Evolutionary conservation across 2,329 filamentous ascomycete species (phyloP).

Genomic region (Alternaria consortialis): DNA sequence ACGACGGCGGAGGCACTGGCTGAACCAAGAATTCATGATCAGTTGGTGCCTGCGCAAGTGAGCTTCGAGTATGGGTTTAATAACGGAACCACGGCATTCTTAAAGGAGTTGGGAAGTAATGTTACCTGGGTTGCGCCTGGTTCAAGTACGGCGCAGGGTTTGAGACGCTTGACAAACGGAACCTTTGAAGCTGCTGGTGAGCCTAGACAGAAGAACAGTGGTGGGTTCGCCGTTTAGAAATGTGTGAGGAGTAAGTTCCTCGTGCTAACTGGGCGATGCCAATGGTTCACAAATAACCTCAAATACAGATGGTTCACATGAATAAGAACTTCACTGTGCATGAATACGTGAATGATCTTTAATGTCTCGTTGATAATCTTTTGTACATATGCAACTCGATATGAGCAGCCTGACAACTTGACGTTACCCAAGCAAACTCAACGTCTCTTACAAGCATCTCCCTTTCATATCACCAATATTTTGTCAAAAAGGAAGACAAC

Average conservation of each 20-base stretch:
- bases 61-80: constrained; percentile 75
- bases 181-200: constrained; percentile 81
- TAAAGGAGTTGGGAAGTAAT: constrained; percentile 73
- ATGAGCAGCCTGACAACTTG: not conserved
- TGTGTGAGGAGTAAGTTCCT: too few relatives aligned
- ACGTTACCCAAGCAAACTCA: constrained; percentile 4
- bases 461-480: not conserved
- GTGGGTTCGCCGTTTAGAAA: constrained; percentile 64
- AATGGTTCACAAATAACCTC: not conserved
- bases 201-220: constrained; percentile 76
- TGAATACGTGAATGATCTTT: not conserved
- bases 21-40: constrained; percentile 79
- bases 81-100: constrained; percentile 68
- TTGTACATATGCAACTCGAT: constrained; percentile 3
- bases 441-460: not conserved
- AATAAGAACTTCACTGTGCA: not conserved
- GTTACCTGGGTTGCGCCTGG: constrained; percentile 72
- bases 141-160: constrained; percentile 74
- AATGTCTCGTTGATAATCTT: not conserved
- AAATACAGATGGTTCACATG: not conserved
- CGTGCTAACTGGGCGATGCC: not conserved
- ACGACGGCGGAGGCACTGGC: constrained; percentile 69
- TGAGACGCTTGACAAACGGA: constrained; percentile 69
- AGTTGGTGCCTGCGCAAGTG: constrained; percentile 76
- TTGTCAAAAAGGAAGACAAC: not conserved